Base-by-base conservation (phyloP, 768 basidiomycete species). In the Candolleomyces aberdarensis region DNA sequence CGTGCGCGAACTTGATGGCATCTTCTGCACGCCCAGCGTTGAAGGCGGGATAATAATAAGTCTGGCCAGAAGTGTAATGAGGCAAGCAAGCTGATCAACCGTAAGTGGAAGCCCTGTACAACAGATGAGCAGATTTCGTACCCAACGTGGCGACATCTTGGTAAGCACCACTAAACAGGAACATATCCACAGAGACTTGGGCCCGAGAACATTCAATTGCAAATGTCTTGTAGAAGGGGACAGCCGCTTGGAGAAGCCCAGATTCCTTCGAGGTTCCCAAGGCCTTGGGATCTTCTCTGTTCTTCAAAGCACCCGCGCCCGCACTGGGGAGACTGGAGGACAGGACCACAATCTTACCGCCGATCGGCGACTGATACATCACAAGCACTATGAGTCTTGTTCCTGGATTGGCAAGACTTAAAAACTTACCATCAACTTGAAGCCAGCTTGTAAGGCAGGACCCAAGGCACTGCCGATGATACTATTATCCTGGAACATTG, bases 101-200 rank as follows among this genome's bases (percentile, higher is more conserved):
- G 54, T 44, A 14, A 62, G 39, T 20, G 63, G 11, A 10, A 7
- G 11, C 19, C 17, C 10, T 19, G 50, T 10, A 46, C 9, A 3
- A 43, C 15, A 36, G 13, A 56, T 20, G 26, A 39, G 41, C 57
- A 3, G 10, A 60, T 31, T 11, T 63, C 82, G 51, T 70, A 93
- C 94, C 89, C 17, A 99, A 82, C 62, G 88, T 94, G 1, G 97
- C 94, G 48, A 98, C 94, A 75, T 98, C 97, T 66, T 96, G 95
- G 71, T 98, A 99, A 19, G 82, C 80, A 8, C 94, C 82, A 65
- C 92, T 92, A 80, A 98, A 98, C 60, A 99, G 80, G 88, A 98
- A 98, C 96, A 99, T 98, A 72, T 98, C 96, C 61, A 98, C 96
- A 0, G 95, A 94, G 49, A 99, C 93, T 74, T 98, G 97, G 5